phyloP scores from a whole-genome alignment of 495 filamentous ascomycete genomes.

The Pyrenopolyporus hunteri region DNA sequence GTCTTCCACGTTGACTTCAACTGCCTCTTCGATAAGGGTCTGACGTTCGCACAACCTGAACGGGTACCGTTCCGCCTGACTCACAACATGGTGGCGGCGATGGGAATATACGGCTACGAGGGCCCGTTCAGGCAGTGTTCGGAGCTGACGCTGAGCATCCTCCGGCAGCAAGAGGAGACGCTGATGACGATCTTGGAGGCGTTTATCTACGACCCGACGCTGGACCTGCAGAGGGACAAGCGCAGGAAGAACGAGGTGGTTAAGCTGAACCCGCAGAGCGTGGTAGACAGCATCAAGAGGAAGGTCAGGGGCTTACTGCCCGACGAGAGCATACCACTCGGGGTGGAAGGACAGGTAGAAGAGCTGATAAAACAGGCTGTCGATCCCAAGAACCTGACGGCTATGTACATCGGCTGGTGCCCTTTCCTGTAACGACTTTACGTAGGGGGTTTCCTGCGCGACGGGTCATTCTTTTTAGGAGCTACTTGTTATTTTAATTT shows the following conservation, averaged over 20 bases:
- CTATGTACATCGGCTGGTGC: constrained; percentile 99
- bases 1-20: constrained; percentile 99
- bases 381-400: constrained; percentile 73
- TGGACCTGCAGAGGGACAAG: constrained; percentile 86
- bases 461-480: not conserved
- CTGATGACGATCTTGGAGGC: constrained; percentile 96
- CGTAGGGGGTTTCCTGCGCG: too few species aligned
- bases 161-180: constrained; percentile 90
- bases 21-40: constrained; percentile 98
- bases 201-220: constrained; percentile 94
- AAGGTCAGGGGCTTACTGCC: constrained; percentile 86
- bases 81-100: constrained; percentile 97
- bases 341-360: constrained; percentile 95
- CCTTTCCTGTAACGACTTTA: constrained; percentile 91
- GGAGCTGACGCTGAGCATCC: constrained; percentile 82
- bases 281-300: constrained; percentile 84
- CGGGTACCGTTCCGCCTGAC: constrained; percentile 97
- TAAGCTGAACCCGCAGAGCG: constrained; percentile 84
- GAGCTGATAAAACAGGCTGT: constrained; percentile 86
- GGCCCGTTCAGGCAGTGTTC: constrained; percentile 90
- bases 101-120: constrained; percentile 91
- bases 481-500: not conserved
- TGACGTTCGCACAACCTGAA: constrained; percentile 94
- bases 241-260: constrained; percentile 64
- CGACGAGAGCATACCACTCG: constrained; percentile 85